phyloP scores from a whole-genome alignment of 495 filamentous ascomycete species.

The Annulohypoxylon stygium region DNA sequence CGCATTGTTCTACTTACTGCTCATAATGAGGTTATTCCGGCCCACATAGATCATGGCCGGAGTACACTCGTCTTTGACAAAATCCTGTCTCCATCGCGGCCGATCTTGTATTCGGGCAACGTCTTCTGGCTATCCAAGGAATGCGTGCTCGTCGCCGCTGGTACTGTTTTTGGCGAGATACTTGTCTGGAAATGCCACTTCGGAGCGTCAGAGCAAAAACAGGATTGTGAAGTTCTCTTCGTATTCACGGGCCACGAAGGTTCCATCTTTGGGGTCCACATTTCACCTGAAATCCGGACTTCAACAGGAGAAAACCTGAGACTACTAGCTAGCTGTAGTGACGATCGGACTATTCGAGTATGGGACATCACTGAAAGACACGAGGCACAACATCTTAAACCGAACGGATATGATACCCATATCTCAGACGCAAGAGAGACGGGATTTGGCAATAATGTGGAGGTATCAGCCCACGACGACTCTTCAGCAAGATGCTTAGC shows the following conservation, averaged over 20 bases:
- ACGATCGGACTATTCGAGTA: slow-evolving; percentile 89
- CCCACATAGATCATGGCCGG: slow-evolving; percentile 39
- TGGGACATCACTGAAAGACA: slow-evolving; percentile 77
- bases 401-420: slow-evolving; percentile 32
- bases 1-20: slow-evolving; percentile 75
- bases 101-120: slow-evolving; percentile 89
- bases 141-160: slow-evolving; percentile 80
- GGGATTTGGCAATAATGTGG: slow-evolving; percentile 60
- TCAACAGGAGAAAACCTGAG: slow-evolving; percentile 58
- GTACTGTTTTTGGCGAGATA: slow-evolving; percentile 94
- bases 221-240: slow-evolving; percentile 66
- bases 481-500: slow-evolving; percentile 63
- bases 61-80: slow-evolving; percentile 51
- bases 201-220: slow-evolving; percentile 17
- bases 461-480: slow-evolving; percentile 40
- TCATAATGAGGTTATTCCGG: slow-evolving; percentile 77
- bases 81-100: slow-evolving; percentile 77
- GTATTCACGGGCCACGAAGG: slow-evolving; percentile 92
- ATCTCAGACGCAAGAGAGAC: slow-evolving; percentile 59
- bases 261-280: slow-evolving; percentile 88
- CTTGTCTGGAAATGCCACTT: slow-evolving; percentile 83
- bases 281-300: slow-evolving; percentile 71
- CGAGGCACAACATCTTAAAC: background rate
- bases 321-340: slow-evolving; percentile 90
- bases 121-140: slow-evolving; percentile 68